Evolutionary conservation across 2,329 filamentous ascomycete genomes (phyloP).

Genomic region (Talaromyces amestolkiae): DNA sequence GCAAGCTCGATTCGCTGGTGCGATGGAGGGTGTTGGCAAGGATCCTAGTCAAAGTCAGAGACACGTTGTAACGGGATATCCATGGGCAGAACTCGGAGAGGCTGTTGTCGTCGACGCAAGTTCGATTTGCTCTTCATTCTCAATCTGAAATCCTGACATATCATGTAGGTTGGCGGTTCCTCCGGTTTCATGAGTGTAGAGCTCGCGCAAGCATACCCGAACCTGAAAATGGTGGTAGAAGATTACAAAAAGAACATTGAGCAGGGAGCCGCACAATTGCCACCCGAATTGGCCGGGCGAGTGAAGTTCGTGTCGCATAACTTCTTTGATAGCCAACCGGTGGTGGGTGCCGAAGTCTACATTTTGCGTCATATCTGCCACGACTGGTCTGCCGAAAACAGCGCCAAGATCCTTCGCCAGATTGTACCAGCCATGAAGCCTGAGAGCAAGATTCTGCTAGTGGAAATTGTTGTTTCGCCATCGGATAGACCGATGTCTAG

Average conservation of each 20-base stretch:
- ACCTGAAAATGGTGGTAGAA: neutral
- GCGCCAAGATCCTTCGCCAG: slow-evolving; percentile 24
- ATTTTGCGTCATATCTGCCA: slow-evolving; percentile 41
- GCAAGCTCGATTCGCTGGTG: too few species aligned
- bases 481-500: neutral
- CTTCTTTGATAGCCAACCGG: slow-evolving; percentile 24
- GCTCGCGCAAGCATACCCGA: neutral
- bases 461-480: neutral
- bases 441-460: neutral
- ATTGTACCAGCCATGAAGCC: neutral
- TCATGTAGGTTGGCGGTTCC: neutral
- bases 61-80: too few species aligned
- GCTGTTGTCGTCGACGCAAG: too few species aligned
- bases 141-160: neutral
- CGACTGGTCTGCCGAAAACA: slow-evolving; percentile 35
- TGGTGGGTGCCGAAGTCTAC: slow-evolving; percentile 32
- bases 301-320: slow-evolving; percentile 26
- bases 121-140: too few species aligned
- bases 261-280: neutral
- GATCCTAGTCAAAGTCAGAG: too few species aligned
- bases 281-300: neutral
- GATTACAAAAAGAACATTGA: neutral
- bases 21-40: too few species aligned
- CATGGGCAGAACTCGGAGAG: too few species aligned
- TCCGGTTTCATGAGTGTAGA: neutral